Evolutionary conservation across 1,284 basidiomycete species (phyloP).

Genomic region (Hymenochaete sp.): DNA sequence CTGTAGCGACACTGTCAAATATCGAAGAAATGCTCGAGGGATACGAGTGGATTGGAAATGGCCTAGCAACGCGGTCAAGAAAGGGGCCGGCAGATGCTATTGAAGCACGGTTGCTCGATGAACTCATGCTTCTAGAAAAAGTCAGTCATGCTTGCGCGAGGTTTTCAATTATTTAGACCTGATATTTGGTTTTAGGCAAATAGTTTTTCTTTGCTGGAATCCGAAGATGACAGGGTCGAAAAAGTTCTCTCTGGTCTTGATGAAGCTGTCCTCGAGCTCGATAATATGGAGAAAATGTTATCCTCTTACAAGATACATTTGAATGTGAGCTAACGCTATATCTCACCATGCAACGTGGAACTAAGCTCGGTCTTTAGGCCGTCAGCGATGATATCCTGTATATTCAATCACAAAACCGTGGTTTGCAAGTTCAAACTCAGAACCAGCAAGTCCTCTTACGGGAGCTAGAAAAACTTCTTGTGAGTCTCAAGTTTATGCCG

Average conservation of each 20-base stretch:
- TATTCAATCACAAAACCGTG: constrained; percentile 95
- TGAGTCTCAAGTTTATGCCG: constrained; percentile 28
- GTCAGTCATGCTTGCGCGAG: constrained; percentile 33
- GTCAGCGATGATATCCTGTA: constrained; percentile 91
- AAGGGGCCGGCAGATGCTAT: constrained; percentile 82
- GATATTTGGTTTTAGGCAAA: constrained; percentile 59
- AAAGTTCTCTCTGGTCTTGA: constrained; percentile 87
- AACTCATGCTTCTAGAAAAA: constrained; percentile 85
- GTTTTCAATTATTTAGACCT: constrained; percentile 10
- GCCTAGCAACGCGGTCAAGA: constrained; percentile 32
- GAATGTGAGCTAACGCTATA: constrained; percentile 46
- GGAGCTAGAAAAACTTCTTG: constrained; percentile 81
- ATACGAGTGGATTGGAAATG: constrained; percentile 86
- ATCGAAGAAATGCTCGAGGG: constrained; percentile 99
- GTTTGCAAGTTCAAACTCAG: constrained; percentile 94
- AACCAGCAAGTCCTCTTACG: constrained; percentile 81
- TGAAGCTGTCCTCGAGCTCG: constrained; percentile 77
- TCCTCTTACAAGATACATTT: constrained; percentile 91
- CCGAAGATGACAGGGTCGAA: constrained; percentile 76
- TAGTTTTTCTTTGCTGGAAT: constrained; percentile 94
- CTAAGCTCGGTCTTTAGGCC: constrained; percentile 41
- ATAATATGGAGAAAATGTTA: constrained; percentile 78
- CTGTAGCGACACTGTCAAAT: constrained; percentile 75
- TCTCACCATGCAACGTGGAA: background rate
- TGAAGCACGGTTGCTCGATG: constrained; percentile 77